Percentiles rank a stretch among this genome's conserved stretches.
These are phyloP conservation scores for Septoria petroselini DNA, from an alignment of 2,329 filamentous ascomycete species.

Conservation along the genomic window DNA sequence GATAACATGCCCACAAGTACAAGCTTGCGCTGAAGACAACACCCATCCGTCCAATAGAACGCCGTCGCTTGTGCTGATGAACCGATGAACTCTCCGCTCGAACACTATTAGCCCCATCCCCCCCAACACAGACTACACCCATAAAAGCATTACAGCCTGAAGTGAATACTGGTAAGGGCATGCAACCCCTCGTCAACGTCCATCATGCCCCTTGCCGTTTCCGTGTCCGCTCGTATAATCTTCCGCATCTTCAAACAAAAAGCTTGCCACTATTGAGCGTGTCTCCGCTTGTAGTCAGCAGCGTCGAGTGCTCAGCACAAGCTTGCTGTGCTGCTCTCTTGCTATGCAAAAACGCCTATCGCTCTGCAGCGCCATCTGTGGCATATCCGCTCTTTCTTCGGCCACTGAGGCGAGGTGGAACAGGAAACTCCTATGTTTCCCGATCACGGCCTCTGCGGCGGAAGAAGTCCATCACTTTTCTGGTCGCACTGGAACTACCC, in stretches of 20 bases:
- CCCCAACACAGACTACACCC: neutral
- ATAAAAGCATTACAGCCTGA: constrained; percentile 7
- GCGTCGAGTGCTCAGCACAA: no score
- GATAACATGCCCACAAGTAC: constrained; percentile 11
- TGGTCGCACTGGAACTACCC: constrained; percentile 81
- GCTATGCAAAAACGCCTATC: no score
- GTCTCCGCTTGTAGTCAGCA: no score
- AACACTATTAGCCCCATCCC: constrained; percentile 8
- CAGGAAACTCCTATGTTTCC: constrained; percentile 24
- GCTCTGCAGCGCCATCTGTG: constrained; percentile 4
- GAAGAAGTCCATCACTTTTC: constrained; percentile 98
- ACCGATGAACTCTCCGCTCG: constrained; percentile 9
- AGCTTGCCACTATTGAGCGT: neutral
- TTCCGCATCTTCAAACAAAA: neutral
- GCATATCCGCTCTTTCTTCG: constrained; percentile 6
- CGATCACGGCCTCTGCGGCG: constrained; percentile 71
- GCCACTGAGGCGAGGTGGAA: constrained; percentile 19
- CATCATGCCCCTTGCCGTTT: neutral
- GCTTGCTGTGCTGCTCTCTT: no score
- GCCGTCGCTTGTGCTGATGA: constrained; percentile 15
- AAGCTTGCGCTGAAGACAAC: constrained; percentile 7
- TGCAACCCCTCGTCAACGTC: neutral
- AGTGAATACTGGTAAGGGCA: neutral
- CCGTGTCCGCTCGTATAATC: neutral
- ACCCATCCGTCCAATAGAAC: neutral